Evolutionary conservation across 2,329 filamentous ascomycete species (phyloP).

Genomic region (Raffaelea deltoideospora): DNA sequence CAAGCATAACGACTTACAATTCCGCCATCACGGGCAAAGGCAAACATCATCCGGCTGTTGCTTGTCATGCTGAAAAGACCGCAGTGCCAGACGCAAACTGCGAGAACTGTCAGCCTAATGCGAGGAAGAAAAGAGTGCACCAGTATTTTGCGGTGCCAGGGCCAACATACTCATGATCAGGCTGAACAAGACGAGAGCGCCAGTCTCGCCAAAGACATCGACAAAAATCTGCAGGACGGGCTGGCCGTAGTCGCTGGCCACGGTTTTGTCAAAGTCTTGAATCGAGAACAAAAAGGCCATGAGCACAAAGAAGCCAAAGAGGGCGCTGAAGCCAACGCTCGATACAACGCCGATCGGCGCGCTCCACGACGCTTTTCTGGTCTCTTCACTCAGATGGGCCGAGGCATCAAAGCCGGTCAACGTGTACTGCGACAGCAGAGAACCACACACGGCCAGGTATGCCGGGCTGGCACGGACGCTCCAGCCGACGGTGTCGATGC

Average conservation of each 20-base stretch:
- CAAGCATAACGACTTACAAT: slow-evolving; percentile 19
- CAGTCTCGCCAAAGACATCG: slow-evolving; percentile 38
- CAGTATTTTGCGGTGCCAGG: too few relatives aligned
- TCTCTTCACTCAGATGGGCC: slow-evolving; percentile 43
- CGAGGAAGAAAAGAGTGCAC: not conserved
- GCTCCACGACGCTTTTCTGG: slow-evolving; percentile 37
- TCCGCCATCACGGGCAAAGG: slow-evolving; percentile 39
- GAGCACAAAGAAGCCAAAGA: slow-evolving; percentile 46
- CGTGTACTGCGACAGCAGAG: slow-evolving; percentile 36
- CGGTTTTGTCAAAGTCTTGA: slow-evolving; percentile 35
- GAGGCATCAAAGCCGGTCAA: slow-evolving; percentile 31
- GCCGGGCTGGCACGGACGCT: slow-evolving; percentile 33
- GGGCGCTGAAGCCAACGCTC: slow-evolving; percentile 36
- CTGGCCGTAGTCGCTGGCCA: slow-evolving; percentile 30
- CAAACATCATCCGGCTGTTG: slow-evolving; percentile 45
- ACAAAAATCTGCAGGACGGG: slow-evolving; percentile 44
- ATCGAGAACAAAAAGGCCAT: slow-evolving; percentile 42
- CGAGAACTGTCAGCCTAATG: not conserved
- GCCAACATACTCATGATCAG: slow-evolving; percentile 28
- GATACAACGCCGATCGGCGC: slow-evolving; percentile 43
- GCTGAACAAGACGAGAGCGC: slow-evolving; percentile 37
- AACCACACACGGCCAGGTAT: slow-evolving; percentile 38
- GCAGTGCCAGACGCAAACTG: slow-evolving; percentile 44
- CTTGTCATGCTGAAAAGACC: slow-evolving; percentile 42
- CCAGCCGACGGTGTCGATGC: slow-evolving; percentile 32